Evolutionary conservation across 1,284 basidiomycete genomes (phyloP), one percentile per base, ranked within the genome.

Genomic region (Salmacisia buchloeana): DNA sequence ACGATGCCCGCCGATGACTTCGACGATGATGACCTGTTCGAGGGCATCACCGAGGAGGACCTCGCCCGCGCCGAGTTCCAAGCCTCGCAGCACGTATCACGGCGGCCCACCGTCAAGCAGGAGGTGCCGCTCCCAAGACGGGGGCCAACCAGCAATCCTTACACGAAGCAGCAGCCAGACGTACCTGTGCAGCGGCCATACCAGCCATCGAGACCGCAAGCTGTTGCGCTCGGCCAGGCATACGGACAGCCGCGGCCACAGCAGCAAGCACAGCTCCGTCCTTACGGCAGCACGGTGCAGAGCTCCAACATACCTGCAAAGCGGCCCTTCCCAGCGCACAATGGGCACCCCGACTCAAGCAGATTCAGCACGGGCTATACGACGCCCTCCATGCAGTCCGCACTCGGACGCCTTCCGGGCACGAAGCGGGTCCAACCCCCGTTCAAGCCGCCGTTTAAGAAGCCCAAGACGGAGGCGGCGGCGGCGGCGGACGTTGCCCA

Each of bases 391-490:
- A 13, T 27, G 29, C 49, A 54, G 15, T 29, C 49, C 34, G 49
- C 21, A 2, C 27, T 54, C 12, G 49, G 49, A 10, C 49, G 49
- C 13, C 25, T 54, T 18, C 49, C 49, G 2, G 49, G 49, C 29
- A 31, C 29, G 3, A 54, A 54, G 49, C 49, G 49, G 9, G 49
- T 33, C 3, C 49, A 27, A 6, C 49, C 49, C 21, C 49, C 49
- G 7, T 54, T 54, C 49, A 54, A 54, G 49, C 49, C 49, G 49
- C 49, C 49, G 15, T 54, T 54, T 31, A 54, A 54, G 49, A 54
- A 54, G 49, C 49, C 49, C 25, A 54, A 54, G 15, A 54, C 29
- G 12, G 49, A 54, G 49, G 29, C 49, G 21, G 27, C 23, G 41
- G 2, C 3, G 12, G 23, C n/a, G n/a, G n/a, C n/a, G n/a, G n/a